Conservation (phyloP, 1,284 basidiomycete genomes). For the Amylostereum chailletii region DNA sequence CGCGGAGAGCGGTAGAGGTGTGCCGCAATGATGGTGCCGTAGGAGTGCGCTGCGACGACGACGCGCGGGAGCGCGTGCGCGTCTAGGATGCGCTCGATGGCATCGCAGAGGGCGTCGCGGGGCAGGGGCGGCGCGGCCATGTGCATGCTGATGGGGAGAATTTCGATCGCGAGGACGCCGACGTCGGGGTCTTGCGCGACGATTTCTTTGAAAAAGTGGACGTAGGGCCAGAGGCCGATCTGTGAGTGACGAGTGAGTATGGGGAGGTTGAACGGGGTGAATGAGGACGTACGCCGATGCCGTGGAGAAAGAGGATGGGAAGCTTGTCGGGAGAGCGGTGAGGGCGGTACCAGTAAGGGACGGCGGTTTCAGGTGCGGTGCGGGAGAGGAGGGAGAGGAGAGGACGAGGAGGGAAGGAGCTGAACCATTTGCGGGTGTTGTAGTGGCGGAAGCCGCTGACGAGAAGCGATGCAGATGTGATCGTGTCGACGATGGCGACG, state of each 20-base stretch:
- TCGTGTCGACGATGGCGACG: slow-evolving; percentile 40
- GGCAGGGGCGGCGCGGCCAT: slow-evolving; percentile 42
- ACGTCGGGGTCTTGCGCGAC: slow-evolving; percentile 31
- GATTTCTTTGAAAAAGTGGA: slow-evolving; percentile 37
- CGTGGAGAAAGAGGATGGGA: slow-evolving; percentile 56
- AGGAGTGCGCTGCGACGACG: slow-evolving; percentile 49
- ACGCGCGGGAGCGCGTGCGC: slow-evolving; percentile 31
- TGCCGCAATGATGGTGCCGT: slow-evolving; percentile 49
- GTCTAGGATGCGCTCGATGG: slow-evolving; percentile 31
- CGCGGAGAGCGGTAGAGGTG: slow-evolving; percentile 33
- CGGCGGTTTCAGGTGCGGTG: slow-evolving; percentile 25
- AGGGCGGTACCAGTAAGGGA: slow-evolving; percentile 59
- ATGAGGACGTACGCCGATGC: slow-evolving; percentile 44
- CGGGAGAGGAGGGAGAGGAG: slow-evolving; percentile 26
- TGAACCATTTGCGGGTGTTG: slow-evolving; percentile 26
- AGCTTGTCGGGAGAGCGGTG: slow-evolving; percentile 36
- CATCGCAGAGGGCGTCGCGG: slow-evolving; percentile 27
- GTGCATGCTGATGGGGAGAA: slow-evolving; percentile 50
- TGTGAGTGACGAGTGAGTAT: slow-evolving; percentile 12
- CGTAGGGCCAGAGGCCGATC: slow-evolving; percentile 57
- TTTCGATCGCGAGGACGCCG: slow-evolving; percentile 50
- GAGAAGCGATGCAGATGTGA: slow-evolving; percentile 30
- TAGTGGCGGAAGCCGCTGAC: slow-evolving; percentile 46
- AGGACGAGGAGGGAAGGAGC: slow-evolving; percentile 45
- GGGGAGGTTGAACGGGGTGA: neutral